Base-by-base conservation (phyloP, 2,329 filamentous ascomycete species). In the Sarocladium kiliense region DNA sequence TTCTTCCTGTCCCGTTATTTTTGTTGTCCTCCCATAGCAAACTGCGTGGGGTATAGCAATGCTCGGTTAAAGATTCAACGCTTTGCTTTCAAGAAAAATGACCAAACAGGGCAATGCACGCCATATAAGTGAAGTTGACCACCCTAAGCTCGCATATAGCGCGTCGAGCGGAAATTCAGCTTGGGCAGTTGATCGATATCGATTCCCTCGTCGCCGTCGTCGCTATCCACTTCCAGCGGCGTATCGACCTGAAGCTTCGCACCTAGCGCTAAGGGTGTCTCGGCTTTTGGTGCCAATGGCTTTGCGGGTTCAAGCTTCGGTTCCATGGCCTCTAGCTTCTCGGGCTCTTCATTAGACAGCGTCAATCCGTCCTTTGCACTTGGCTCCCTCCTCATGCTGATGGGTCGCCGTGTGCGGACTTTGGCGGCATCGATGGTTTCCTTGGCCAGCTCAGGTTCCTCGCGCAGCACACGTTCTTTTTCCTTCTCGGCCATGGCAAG, bases 401-500 rank as follows among this genome's bases (percentile, higher is more conserved):
- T 77, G 32, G 78, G 76, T 16, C 80, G 74, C 57, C 76, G 78
- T 39, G 75, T 79, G 44, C 80, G 72, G 16, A 72, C 65, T 64
- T 75, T 77, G 32, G 64, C 63, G 37, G 72, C 63, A 27, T 76
- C 74, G 14, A 61, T 62, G 3, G 63, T 62, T 55, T 74, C 72
- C 50, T 69, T 69, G 39, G 72, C 68, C 18, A 71, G 59, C 39
- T 75, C 74, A 1, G 77, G 73, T 56, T 81, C 77, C 58, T 87
- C 80, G 14, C 74, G 74, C 55, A 75, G 65, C 19, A 84, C 66
- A 23, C 81, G 79, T 53, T 79, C 77, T 59, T 83, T 77, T 68
- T 89, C 84, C 53, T 77, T 77, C 41, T 75, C 75, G 16, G 86
- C 84, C 54, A 82, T 72, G 30, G 81, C 79, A 53, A 85, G 75